Evolutionary conservation across 306 rosid species (phyloP), one percentile per base, ranked within the genome.

Genomic region (Pterocarpus macrocarpus): DNA sequence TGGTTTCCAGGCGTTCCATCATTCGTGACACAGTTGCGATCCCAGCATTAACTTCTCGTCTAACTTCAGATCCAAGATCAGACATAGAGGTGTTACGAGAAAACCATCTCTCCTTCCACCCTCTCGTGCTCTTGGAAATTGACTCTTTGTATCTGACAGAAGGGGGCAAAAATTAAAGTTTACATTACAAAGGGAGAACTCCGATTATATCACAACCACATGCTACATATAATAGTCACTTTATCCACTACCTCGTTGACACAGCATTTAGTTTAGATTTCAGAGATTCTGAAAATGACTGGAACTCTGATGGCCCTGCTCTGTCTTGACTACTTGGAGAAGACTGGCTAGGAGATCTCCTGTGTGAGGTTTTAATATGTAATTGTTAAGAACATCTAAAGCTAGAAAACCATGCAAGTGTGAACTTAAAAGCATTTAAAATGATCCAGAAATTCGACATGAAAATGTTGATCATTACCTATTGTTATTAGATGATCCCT

Each of bases 71-170:
- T 81, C 98, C 98, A 76, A 90, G 71, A 69, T 95, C 98, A 78
- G 94, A 68, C 95, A 91, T 83, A 53, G 98, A 67, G 64, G 88
- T 82, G 70, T 91, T 90, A 73, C 97, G 97, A 79, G 99, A 93
- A 85, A 93, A 95, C 82, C 92, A 86, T 83, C 91, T 95, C 80
- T 95, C 99, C 90, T 84, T 95, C 99, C 99, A 95, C 39, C 98
- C 94, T 88, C 85, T 88, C 5, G 99, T 93, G 90, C 97, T 90
- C 87, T 92, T 95, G 59, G 97, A 88, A 82, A 95, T 95, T 8
- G 99, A 95, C 73, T 95, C 99, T 83, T 93, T 95, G 91, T 93
- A 93, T 86, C 99, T 95, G 80, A 69, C 52, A 85, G 33, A 34
- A 38, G 49, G 12, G 9, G 69, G 63, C 30, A 32, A 56, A 81